phyloP scores from a whole-genome alignment of 2,329 filamentous ascomycete genomes.

The Ceratocystis diversiconidia region DNA sequence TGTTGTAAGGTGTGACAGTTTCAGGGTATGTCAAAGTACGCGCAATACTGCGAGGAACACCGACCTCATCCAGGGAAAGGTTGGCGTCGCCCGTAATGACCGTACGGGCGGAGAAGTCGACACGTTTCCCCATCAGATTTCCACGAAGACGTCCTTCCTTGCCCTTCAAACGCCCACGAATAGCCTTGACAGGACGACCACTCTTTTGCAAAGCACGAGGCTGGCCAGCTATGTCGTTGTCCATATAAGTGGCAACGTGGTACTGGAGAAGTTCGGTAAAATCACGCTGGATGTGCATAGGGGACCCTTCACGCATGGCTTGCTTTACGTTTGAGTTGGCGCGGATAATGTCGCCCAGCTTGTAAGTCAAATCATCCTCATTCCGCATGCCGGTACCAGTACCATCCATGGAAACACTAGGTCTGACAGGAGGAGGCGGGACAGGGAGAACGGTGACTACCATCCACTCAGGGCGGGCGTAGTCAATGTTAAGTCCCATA shows the following conservation, averaged over 20 bases:
- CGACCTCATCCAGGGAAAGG: slow-evolving; percentile 88
- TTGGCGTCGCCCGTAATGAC: slow-evolving; percentile 99
- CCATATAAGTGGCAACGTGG: slow-evolving; percentile 98
- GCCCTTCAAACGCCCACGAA: slow-evolving; percentile 92
- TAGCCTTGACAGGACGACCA: slow-evolving; percentile 89
- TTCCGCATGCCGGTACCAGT: slow-evolving; percentile 83
- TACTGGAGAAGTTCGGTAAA: slow-evolving; percentile 90
- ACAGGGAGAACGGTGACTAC: slow-evolving; percentile 88
- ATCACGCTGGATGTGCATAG: slow-evolving; percentile 78
- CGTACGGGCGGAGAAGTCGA: slow-evolving; percentile 97
- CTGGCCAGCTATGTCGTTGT: slow-evolving; percentile 94
- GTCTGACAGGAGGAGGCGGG: slow-evolving; percentile 85
- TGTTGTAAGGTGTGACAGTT: slow-evolving; percentile 95
- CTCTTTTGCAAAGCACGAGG: slow-evolving; percentile 94
- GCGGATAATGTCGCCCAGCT: slow-evolving; percentile 93
- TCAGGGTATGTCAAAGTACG: slow-evolving; percentile 90
- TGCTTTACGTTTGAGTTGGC: slow-evolving; percentile 91
- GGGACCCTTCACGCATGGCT: slow-evolving; percentile 80
- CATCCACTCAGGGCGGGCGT: slow-evolving; percentile 97
- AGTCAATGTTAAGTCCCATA: slow-evolving; percentile 86
- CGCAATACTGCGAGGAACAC: slow-evolving; percentile 87
- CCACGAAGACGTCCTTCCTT: slow-evolving; percentile 96
- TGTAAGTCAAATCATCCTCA: slow-evolving; percentile 98
- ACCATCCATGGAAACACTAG: slow-evolving; percentile 93
- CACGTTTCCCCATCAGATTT: slow-evolving; percentile 99